A percentile compares a stretch with the other conserved stretches of the same genome.
These are phyloP conservation scores for Sporothrix variecibatus DNA, from an alignment of 2,329 filamentous ascomycete species.

Conservation along the genomic window DNA sequence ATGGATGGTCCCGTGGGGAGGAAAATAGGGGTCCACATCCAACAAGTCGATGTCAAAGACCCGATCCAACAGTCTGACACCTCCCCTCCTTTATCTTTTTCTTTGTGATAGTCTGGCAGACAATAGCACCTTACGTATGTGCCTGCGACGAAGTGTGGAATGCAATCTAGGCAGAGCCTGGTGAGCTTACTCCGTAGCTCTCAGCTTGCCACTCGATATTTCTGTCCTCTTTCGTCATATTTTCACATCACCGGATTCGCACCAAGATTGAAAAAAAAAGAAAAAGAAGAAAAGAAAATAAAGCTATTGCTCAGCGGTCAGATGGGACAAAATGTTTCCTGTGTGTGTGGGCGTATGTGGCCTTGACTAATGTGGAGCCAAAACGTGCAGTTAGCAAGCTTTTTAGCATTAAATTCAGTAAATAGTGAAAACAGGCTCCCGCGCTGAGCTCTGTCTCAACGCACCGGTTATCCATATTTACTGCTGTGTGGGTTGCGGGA, in stretches of 20 bases:
- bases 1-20: not conserved
- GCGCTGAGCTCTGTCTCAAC: not conserved
- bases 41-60: not conserved
- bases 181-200: too few species aligned
- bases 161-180: not conserved
- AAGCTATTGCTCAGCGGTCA: not conserved
- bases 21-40: not conserved
- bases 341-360: not conserved
- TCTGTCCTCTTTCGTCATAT: not conserved
- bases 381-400: not conserved
- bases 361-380: not conserved
- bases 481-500: not conserved
- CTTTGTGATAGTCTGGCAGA: not conserved
- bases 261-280: too few species aligned
- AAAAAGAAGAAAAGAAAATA: not conserved
- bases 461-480: not conserved
- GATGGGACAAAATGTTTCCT: too few species aligned
- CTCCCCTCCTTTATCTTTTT: not conserved
- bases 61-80: not conserved
- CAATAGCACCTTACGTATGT: not conserved
- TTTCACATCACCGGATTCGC: not conserved
- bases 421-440: not conserved
- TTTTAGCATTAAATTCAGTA: not conserved
- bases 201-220: not conserved
- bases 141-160: not conserved